These are phyloP conservation scores for Cryphonectria radicalis DNA, from an alignment of 2,329 filamentous ascomycete genomes.

Conservation along the genomic window DNA sequence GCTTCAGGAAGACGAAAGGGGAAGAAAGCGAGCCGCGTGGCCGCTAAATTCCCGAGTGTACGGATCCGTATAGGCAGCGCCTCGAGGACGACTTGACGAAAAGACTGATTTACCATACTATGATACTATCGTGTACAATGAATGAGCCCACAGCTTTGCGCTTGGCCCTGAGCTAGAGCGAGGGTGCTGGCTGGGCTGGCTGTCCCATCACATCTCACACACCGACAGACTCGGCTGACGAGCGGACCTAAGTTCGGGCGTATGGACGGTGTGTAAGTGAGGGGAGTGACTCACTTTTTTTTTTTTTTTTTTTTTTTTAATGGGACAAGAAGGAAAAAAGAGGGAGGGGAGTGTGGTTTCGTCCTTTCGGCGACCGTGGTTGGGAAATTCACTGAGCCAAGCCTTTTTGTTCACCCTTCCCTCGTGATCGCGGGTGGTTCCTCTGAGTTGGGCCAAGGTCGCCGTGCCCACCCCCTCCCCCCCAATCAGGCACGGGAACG, in stretches of 20 bases:
- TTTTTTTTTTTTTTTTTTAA: background rate
- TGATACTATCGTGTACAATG: background rate
- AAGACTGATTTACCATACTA: background rate
- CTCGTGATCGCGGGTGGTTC: constrained; percentile 16
- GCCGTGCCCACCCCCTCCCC: background rate
- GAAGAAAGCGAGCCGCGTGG: background rate
- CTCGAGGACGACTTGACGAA: background rate
- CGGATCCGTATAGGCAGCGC: background rate
- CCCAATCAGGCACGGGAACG: background rate
- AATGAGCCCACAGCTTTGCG: background rate
- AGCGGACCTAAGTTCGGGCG: constrained; percentile 3
- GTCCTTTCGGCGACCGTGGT: background rate
- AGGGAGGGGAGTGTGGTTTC: background rate
- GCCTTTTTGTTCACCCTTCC: background rate
- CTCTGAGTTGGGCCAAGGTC: constrained; percentile 2
- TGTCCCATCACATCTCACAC: background rate
- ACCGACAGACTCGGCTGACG: background rate
- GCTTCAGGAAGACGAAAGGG: background rate
- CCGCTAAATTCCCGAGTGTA: background rate
- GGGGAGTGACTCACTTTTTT: constrained; percentile 3
- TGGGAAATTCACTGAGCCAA: background rate
- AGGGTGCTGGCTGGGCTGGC: background rate
- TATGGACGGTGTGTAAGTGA: background rate
- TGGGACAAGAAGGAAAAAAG: background rate
- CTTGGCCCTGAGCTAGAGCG: too few relatives aligned